Evolutionary conservation across 1,284 basidiomycete species (phyloP).

Genomic region (Naganishia cerealis): DNA sequence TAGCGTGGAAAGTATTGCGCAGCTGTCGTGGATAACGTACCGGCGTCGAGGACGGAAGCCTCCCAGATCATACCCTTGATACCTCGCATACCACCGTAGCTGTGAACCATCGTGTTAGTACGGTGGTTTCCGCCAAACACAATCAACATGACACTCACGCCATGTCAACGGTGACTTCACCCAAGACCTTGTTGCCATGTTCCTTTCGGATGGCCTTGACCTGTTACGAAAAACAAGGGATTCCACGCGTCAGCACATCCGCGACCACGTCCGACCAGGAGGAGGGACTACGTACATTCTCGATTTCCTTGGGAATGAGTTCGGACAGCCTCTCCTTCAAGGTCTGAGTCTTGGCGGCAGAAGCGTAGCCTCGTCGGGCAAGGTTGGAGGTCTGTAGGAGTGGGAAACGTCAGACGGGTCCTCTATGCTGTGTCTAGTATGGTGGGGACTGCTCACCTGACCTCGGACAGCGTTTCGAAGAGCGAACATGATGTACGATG

Average conservation of each 20-base stretch:
- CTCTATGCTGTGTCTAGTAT: background rate
- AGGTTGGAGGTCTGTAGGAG: constrained; percentile 22
- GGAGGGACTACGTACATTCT: constrained; percentile 62
- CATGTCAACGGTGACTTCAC: constrained; percentile 85
- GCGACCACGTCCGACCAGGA: background rate
- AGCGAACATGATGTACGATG: constrained; percentile 38
- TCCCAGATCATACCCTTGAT: constrained; percentile 80
- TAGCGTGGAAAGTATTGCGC: constrained; percentile 2
- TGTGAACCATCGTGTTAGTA: constrained; percentile 9
- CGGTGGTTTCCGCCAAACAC: background rate
- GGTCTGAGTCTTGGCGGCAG: constrained; percentile 51
- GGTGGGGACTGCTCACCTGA: constrained; percentile 36
- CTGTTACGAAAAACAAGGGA: constrained; percentile 50
- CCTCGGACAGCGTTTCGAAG: constrained; percentile 40
- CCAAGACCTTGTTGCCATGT: constrained; percentile 86
- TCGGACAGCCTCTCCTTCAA: constrained; percentile 87
- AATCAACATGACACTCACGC: constrained; percentile 51
- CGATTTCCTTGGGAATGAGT: constrained; percentile 83
- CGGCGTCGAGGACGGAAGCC: constrained; percentile 86
- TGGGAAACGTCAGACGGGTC: background rate
- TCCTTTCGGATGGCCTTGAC: constrained; percentile 78
- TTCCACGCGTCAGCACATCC: background rate
- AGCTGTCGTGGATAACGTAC: constrained; percentile 54
- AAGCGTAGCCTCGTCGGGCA: constrained; percentile 25
- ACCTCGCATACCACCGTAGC: constrained; percentile 83